phyloP scores from a whole-genome alignment of 2,329 filamentous ascomycete genomes.

The Didymella arachidicola region DNA sequence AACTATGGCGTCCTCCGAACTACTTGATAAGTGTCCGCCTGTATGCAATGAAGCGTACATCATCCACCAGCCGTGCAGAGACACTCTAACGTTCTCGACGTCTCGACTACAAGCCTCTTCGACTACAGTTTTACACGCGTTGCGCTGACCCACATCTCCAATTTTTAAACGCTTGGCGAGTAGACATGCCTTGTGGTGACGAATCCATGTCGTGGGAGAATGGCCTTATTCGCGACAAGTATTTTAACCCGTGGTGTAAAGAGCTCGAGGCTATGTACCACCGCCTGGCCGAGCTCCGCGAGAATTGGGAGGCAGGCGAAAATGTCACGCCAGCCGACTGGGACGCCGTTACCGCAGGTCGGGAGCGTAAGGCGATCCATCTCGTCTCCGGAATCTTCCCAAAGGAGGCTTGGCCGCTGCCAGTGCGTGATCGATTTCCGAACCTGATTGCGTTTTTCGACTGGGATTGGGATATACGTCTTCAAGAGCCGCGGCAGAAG shows the following conservation, averaged over 20 bases:
- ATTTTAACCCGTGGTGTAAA: background rate
- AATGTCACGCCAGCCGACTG: background rate
- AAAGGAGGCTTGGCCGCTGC: slow-evolving; percentile 4
- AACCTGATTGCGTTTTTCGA: background rate
- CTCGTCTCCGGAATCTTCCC: background rate
- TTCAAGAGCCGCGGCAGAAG: background rate
- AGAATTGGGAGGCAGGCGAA: background rate
- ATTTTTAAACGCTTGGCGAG: background rate
- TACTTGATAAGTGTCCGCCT: background rate
- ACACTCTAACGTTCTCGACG: background rate
- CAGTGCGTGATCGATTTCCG: background rate
- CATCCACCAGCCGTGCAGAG: background rate
- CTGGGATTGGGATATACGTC: background rate
- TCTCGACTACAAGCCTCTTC: background rate
- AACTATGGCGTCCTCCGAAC: background rate
- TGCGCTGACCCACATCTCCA: background rate
- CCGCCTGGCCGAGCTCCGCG: background rate
- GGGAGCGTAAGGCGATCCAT: background rate
- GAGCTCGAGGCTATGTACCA: background rate
- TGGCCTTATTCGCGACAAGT: background rate
- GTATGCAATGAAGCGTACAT: background rate
- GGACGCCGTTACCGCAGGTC: background rate
- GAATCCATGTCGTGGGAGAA: background rate
- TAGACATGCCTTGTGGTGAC: background rate
- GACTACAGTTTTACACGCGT: background rate